These are phyloP conservation scores for Skeletonema menzelii DNA, from an alignment of 108 stramenopile species.

Conservation along the genomic window DNA sequence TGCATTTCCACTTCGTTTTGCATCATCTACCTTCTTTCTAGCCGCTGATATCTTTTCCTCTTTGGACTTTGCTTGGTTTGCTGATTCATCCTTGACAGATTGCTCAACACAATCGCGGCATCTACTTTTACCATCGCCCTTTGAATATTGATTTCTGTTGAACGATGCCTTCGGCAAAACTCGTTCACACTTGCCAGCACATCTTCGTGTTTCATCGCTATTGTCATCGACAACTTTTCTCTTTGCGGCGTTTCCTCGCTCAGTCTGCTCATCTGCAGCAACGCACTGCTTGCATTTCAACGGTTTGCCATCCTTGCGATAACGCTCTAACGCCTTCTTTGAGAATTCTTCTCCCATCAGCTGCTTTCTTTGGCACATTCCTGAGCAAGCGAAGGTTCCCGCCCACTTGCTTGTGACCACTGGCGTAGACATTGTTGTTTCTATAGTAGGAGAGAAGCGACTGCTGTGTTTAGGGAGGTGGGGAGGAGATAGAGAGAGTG, in stretches of 20 bases:
- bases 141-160: conserved; percentile 57
- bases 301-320: conserved; percentile 25
- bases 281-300: conserved; percentile 54
- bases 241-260: conserved; percentile 39
- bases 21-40: conserved; percentile 18
- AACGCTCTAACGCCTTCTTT: conserved; percentile 39
- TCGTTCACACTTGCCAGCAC: conserved; percentile 31
- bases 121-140: conserved; percentile 38
- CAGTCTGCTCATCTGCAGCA: conserved; percentile 20
- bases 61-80: conserved; percentile 11
- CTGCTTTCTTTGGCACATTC: conserved; percentile 43
- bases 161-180: conserved; percentile 6
- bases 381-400: conserved; percentile 48
- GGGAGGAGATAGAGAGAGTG: too few species aligned
- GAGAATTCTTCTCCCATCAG: conserved; percentile 52
- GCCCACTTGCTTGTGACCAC: conserved; percentile 50
- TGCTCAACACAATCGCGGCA: conserved; percentile 58
- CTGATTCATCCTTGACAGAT: conserved; percentile 35
- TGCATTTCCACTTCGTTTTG: conserved; percentile 22
- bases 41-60: conserved; percentile 32
- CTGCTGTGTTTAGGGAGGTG: too few species aligned
- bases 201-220: conserved; percentile 20
- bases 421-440: conserved; percentile 46
- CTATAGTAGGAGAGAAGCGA: not conserved
- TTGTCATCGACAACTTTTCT: not conserved